Base-by-base conservation (phyloP, 129 eudicot genomes). In the Centella asiatica region DNA sequence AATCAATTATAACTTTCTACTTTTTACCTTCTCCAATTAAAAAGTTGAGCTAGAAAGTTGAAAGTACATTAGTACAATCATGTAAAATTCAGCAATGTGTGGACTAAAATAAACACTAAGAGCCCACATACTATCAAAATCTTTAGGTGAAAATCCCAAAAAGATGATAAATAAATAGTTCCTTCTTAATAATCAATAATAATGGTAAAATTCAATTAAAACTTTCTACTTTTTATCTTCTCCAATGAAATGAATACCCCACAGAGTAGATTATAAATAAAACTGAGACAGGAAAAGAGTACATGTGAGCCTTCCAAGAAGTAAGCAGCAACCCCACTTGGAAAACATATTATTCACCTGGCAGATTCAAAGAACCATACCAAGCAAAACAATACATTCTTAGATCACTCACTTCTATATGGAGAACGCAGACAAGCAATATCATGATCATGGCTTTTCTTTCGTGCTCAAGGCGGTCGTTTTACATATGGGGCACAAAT, bases 401-500 rank as follows among this genome's bases (percentile, higher is more conserved):
- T 19, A 0, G n/a, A 34, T 19, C 63, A 58, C 62, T 32, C 62
- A 19, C 45, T 34, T 57, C 11, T 20, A 34, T 39, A 33, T 33
- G 45, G 46, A 6, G n/a, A 0, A 33, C 13, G 24, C 15, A 2
- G 15, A 29, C 27, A 17, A 17, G 25, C n/a, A 13, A 32, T 8
- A 53, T 17, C 0, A 58, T 19, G 39, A 58, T 34, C 34, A 57
- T 3, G 62, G 44, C 37, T 58, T 58, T 58, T 58, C 63, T 34
- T 29, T 33, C 4, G 40, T 40, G 20, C 27, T 46, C 63, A 58
- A 33, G 25, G 77, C 75, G 1, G 27, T 36, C 23, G 62, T 6
- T 32, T 63, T 75, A 39, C 79, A 75, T n/a, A 74, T 60, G 13
- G 79, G 79, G 44, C 79, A 74, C 19, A 55, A 23, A 69, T 69